Base-by-base conservation (phyloP, 2,329 filamentous ascomycete genomes). In the Cercospora sp. region DNA sequence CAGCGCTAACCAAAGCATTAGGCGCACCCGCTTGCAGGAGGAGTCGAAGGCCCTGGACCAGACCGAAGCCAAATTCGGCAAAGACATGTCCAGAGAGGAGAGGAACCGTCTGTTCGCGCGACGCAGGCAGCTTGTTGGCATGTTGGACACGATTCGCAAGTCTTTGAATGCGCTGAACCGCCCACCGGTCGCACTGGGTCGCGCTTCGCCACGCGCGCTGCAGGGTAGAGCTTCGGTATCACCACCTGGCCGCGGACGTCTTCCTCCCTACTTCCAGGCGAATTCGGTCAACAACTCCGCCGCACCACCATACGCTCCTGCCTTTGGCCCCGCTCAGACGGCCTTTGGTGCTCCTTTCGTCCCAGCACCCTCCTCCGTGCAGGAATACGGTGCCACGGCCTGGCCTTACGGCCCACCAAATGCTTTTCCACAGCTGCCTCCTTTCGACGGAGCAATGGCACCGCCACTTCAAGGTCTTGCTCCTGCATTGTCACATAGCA, bases 21-120 rank as follows among this genome's bases (percentile, higher is more conserved):
- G 62, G 36, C 31, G 36, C n/a, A 12, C 10, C 13, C 79, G 78
- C 69, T 75, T 78, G 18, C 76, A 79, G 31, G 69, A 75, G 36
- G 77, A 80, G 71, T 70, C 74, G 23, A 79, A 74, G 67, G 74
- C 77, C n/a, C 68, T 80, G 39, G 74, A 80, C 74, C 79, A 79
- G 72, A 75, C 74, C 2, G 79, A 80, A 65, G 79, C 78, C 26
- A 71, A 79, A 23, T 76, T 79, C 61, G 75, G 76, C 33, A 72
- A 73, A 42, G 71, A 72, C 12, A 77, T 80, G 76, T 67, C 69
- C 33, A 74, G 73, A 61, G 69, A 67, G 45, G 74, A 76, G 31
- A 77, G 73, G 68, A 72, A 75, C 9, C 74, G 74, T 39, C 73
- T 80, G 8, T 67, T 78, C 36, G 69, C 72, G 31, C 76, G 75